Percentiles rank a stretch among this genome's conserved stretches.
These are phyloP conservation scores for Camelina sativa DNA, from an alignment of 345 rosid genomes.

Conservation along the genomic window DNA sequence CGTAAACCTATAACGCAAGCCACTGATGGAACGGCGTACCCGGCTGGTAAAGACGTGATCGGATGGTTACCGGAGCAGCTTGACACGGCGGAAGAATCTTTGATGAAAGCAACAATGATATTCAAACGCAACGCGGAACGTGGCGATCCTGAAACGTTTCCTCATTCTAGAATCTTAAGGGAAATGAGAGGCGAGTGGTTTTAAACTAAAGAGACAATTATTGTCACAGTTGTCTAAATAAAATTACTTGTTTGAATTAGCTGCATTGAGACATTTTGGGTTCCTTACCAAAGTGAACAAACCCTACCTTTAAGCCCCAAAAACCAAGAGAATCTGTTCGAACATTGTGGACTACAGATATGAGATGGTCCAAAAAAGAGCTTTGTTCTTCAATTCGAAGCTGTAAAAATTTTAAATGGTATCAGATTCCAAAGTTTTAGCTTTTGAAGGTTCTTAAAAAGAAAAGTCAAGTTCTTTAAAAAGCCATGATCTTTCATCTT, in stretches of 20 bases:
- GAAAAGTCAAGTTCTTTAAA: constrained; percentile 38
- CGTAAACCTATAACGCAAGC: constrained; percentile 80
- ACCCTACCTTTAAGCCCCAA: not conserved
- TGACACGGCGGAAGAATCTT: constrained; percentile 77
- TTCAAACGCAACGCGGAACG: constrained; percentile 66
- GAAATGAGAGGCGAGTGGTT: constrained; percentile 67
- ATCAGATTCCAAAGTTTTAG: constrained; percentile 41
- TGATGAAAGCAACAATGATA: constrained; percentile 60
- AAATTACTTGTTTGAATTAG: not conserved
- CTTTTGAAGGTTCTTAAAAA: constrained; percentile 31
- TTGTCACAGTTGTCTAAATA: not conserved
- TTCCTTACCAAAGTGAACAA: constrained; percentile 5
- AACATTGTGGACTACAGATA: constrained; percentile 35
- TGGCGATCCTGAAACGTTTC: constrained; percentile 76
- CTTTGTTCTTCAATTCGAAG: constrained; percentile 38
- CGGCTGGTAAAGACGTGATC: constrained; percentile 44
- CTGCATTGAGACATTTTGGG: not conserved
- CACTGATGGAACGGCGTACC: constrained; percentile 55
- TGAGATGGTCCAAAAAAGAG: constrained; percentile 37
- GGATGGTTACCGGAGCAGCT: constrained; percentile 83
- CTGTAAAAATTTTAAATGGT: constrained; percentile 26
- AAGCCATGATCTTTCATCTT: constrained; percentile 2
- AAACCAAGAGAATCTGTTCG: constrained; percentile 33
- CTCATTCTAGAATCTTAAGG: constrained; percentile 69
- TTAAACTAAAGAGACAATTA: constrained; percentile 25